Base-by-base conservation (phyloP, 345 rosid genomes). In the Iberis pinnata region DNA sequence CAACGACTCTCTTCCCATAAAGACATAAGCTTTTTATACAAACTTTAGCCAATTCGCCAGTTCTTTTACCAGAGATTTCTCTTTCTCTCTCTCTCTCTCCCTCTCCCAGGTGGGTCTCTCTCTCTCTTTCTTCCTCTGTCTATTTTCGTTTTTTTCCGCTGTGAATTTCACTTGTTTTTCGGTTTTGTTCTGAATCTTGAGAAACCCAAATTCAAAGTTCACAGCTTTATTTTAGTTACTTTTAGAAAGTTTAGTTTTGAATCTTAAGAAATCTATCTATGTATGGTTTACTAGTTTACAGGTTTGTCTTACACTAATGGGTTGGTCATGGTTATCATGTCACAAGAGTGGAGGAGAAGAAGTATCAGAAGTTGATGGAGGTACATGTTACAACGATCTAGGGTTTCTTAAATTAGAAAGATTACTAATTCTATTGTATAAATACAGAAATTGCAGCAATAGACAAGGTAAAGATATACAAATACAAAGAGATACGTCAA, bases 241-340 rank as follows among this genome's bases (percentile, higher is more conserved):
- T 11, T 32, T n/a, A n/a, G n/a, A n/a, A n/a, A 12, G 31, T 3
- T 18, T 53, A 38, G 1, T 59, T 32, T 35, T 44, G 31, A 39
- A 16, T 15, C 38, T 52, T 26, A 8, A 18, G 2, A 40, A 46
- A 48, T 60, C 45, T 45, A 31, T 31, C 7, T 6, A 8, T 67
- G n/a, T 37, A 10, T 60, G 14, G 29, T 60, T 59, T 47, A 6
- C 10, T n/a, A 9, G 37, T 22, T 76, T 53, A 18, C 61, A 13
- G 51, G 67, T 62, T 26, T 48, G 53, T 31, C 52, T 18, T 51
- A 43, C 69, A 58, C 66, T 67, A 60, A 86, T 82, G 96, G 60
- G 61, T 62, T 90, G 89, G 61, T 81, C 79, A 73, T 55, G 77
- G 58, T 85, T 70, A 77, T 61, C 73, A 36, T 75, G 61, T 64